Evolutionary conservation across 805 yeast species (phyloP), one percentile per base, ranked within the genome.

Genomic region (Sugiyamaella valdiviana): DNA sequence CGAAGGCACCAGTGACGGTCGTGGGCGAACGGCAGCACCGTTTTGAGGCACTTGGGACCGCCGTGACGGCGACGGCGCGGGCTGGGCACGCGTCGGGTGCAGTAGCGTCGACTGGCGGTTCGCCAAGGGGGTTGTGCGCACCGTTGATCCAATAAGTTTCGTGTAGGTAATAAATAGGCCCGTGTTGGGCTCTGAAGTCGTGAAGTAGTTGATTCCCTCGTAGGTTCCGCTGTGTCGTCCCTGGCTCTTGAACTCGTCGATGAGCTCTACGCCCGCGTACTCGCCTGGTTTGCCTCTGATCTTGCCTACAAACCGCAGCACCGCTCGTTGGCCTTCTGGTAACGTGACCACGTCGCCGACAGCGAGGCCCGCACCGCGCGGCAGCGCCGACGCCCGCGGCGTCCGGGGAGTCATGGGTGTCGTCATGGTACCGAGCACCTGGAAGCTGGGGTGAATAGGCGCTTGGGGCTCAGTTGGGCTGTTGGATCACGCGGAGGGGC

Each of bases 221-320:
- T 81, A 88, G 38, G 77, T 75, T n/a, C 99, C 99, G 47, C 79
- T 77, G 61, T 91, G 93, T 64, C 87, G 85, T 19, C 99, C 99
- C 47, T 78, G 71, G 4, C 70, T 61, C 0, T 76, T 68, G 37
- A 78, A 75, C 1, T 80, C 81, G 1, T 85, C 90, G n/a, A 80
- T 59, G 39, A 91, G 69, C 63, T 91, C 97, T 5, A 91, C 75
- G 2, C 99, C 99, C 4, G 90, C 96, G 69, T 82, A 91, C 9
- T 73, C 71, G 0, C 96, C 95, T 5, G 68, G 65, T 60, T 85
- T 87, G 19, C 82, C 82, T 19, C 80, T 76, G 15, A 91, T 86
- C 1, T 74, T 65, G 1, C 96, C 99, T 17, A 81, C 71, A 64
- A 76, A 90, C 51, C 80, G 73, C 45, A 90, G 68, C 9, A 80